These are phyloP conservation scores for Penicillium ochrochloron DNA, from an alignment of 495 filamentous ascomycete species.

Conservation along the genomic window DNA sequence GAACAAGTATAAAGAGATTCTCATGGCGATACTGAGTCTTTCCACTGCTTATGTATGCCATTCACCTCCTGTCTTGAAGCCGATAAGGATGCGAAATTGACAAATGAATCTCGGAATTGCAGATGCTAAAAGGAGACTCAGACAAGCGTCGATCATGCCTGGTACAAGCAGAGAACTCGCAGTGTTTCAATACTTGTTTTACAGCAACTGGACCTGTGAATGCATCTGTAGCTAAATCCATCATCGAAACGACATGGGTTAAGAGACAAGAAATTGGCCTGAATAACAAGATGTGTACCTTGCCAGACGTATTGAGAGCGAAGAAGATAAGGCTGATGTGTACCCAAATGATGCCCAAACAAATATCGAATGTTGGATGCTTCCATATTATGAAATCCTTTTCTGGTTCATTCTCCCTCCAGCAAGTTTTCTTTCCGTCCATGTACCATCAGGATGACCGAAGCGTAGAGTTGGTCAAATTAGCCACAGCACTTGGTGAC, in stretches of 20 bases:
- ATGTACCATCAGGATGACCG: background rate
- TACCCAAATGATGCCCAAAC: conserved; percentile 11
- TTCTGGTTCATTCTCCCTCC: background rate
- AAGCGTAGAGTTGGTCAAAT: background rate
- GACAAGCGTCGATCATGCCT: conserved; percentile 21
- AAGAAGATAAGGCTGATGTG: conserved; percentile 27
- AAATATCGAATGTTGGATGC: background rate
- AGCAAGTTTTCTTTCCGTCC: background rate
- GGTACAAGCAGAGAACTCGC: conserved; percentile 24
- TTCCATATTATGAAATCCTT: background rate
- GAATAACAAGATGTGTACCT: conserved; percentile 14
- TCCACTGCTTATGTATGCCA: conserved; percentile 28
- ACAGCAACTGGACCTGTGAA: conserved; percentile 19
- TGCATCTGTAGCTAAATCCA: conserved; percentile 18
- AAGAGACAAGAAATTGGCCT: conserved; percentile 13
- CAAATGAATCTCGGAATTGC: background rate
- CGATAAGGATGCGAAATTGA: background rate
- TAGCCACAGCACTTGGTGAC: conserved; percentile 44
- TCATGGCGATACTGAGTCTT: conserved; percentile 29
- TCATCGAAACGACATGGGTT: conserved; percentile 25
- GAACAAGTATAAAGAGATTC: conserved; percentile 31
- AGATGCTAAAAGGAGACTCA: conserved; percentile 31
- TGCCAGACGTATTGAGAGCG: conserved; percentile 27
- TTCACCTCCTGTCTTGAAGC: background rate
- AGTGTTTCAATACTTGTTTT: conserved; percentile 27